These are phyloP conservation scores for Emmonsiellopsis sp. DNA, from an alignment of 2,329 filamentous ascomycete genomes.

Conservation along the genomic window DNA sequence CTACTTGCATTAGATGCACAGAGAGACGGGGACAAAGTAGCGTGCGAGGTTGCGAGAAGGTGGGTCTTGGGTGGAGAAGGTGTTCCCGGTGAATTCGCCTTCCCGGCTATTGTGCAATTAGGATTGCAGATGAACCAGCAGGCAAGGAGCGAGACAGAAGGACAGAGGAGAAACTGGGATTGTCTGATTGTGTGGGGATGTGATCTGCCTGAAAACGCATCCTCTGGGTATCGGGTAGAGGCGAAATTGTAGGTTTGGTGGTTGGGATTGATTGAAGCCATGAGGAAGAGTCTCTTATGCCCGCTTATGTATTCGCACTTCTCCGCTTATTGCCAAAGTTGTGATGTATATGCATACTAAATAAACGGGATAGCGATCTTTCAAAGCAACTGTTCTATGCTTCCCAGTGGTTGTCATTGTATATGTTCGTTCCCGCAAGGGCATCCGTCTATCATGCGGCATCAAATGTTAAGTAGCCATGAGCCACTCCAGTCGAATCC, in stretches of 20 bases:
- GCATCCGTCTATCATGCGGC: too few species aligned
- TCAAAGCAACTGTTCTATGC: too few species aligned
- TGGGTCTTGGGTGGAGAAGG: constrained; percentile 26
- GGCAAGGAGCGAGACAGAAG: not conserved
- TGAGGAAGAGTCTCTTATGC: too few species aligned
- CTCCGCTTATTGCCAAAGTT: too few species aligned
- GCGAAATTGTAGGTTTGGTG: too few species aligned
- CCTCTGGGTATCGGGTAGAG: not conserved
- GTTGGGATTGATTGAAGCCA: too few species aligned
- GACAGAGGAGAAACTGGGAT: constrained; percentile 19
- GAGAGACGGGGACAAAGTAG: constrained; percentile 23
- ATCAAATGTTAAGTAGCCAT: not conserved
- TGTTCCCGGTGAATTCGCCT: constrained; percentile 19
- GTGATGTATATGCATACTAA: too few species aligned
- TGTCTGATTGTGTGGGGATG: constrained; percentile 23
- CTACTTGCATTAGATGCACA: constrained; percentile 31
- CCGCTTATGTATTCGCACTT: too few species aligned
- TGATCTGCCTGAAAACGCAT: constrained; percentile 6
- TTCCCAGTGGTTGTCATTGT: too few species aligned
- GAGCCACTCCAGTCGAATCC: not conserved
- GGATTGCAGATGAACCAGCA: not conserved
- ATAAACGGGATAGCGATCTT: too few species aligned
- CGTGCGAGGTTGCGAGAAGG: constrained; percentile 26
- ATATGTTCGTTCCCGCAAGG: too few species aligned
- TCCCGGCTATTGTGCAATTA: constrained; percentile 17